Evolutionary conservation across 352 stramenopile species (phyloP).

Genomic region (Phytophthora podocarpi): DNA sequence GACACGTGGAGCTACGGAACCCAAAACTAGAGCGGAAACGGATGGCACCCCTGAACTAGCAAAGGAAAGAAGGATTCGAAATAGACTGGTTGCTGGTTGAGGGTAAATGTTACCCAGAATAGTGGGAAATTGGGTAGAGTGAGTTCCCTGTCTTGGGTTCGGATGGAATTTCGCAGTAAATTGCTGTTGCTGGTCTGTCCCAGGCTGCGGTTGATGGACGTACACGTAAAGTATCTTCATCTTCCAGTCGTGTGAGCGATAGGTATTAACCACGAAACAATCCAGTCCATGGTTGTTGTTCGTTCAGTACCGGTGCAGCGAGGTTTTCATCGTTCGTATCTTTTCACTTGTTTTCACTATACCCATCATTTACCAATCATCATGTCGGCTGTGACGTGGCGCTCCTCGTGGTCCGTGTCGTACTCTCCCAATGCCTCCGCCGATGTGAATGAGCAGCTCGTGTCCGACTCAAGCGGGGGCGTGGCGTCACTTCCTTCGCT

Average conservation of each 20-base stretch:
- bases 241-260: too few species aligned
- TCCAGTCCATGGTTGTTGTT: too few species aligned
- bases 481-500: conserved; percentile 16
- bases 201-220: too few species aligned
- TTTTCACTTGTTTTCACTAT: conserved; percentile 28
- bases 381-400: conserved; percentile 32
- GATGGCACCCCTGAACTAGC: neutral
- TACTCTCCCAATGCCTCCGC: neutral
- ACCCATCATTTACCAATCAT: conserved; percentile 3
- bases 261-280: too few species aligned
- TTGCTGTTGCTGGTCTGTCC: too few species aligned
- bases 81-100: conserved; percentile 1
- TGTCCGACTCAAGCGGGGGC: neutral
- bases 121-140: too few species aligned
- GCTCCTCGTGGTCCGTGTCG: conserved; percentile 26
- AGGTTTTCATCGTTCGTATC: conserved; percentile 6
- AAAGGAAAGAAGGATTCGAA: too few species aligned
- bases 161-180: too few species aligned
- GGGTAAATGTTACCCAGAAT: neutral
- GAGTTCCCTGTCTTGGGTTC: too few species aligned
- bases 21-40: conserved; percentile 4
- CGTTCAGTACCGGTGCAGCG: too few species aligned
- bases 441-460: conserved; percentile 13
- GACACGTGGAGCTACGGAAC: conserved; percentile 33
- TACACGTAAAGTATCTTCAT: too few species aligned